These are phyloP conservation scores for Trichoderma sp. DNA, from an alignment of 2,329 filamentous ascomycete genomes.

Conservation along the genomic window DNA sequence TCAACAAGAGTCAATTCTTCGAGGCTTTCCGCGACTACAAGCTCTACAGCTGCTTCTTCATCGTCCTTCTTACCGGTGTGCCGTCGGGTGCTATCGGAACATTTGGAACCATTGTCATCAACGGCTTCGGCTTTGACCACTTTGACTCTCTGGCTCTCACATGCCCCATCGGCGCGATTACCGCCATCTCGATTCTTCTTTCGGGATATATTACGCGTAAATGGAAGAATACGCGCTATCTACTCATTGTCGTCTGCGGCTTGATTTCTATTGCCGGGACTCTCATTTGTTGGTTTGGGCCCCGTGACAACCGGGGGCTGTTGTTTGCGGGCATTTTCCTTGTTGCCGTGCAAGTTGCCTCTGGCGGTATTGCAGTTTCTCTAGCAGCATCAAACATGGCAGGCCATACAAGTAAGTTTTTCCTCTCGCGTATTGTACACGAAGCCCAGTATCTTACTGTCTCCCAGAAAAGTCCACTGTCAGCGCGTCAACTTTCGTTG, in stretches of 20 bases:
- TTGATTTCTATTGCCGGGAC: conserved; percentile 8
- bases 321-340: conserved; percentile 8
- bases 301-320: neutral
- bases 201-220: conserved; percentile 7
- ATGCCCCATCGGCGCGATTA: conserved; percentile 14
- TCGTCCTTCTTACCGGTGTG: conserved; percentile 14
- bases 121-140: conserved; percentile 3
- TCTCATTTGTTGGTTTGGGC: conserved; percentile 12
- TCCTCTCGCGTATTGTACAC: neutral
- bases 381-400: conserved; percentile 14
- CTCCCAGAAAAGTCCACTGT: conserved; percentile 6
- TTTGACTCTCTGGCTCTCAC: conserved; percentile 9
- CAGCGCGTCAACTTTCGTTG: conserved; percentile 14
- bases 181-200: neutral
- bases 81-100: conserved; percentile 10
- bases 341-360: conserved; percentile 10
- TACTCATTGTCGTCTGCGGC: neutral
- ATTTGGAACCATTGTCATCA: conserved; percentile 12
- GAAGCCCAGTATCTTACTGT: neutral
- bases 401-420: conserved; percentile 4
- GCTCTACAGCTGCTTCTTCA: conserved; percentile 13
- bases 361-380: conserved; percentile 13
- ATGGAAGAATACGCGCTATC: conserved; percentile 8
- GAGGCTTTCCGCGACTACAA: conserved; percentile 19
- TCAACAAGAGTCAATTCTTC: conserved; percentile 14